Evolutionary conservation across 1,139 yeast genomes (phyloP).

Genomic region (Candida frijolesensis): DNA sequence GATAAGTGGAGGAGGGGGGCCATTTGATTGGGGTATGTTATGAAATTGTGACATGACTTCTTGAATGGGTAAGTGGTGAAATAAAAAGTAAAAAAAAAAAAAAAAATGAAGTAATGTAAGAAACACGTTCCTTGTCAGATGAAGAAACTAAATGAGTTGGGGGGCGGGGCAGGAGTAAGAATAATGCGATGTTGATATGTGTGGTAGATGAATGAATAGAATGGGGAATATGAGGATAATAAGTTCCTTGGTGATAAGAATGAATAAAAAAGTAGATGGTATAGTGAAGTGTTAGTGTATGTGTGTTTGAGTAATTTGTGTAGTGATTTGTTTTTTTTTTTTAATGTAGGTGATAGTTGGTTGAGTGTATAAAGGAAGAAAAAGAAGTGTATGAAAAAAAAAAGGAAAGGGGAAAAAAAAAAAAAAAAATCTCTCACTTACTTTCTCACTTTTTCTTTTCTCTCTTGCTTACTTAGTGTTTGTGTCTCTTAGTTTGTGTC

Average conservation of each 20-base stretch:
- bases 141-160: not conserved
- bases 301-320: no score
- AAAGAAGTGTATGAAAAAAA: not conserved
- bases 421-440: not conserved
- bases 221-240: no score
- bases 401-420: not conserved
- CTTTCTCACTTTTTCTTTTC: not conserved
- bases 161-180: not conserved
- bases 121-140: not conserved
- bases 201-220: not conserved
- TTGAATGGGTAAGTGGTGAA: not conserved
- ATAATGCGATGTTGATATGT: not conserved
- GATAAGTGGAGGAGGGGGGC: constrained; percentile 12
- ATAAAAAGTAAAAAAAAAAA: not conserved
- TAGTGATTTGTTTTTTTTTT: not conserved
- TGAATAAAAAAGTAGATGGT: no score
- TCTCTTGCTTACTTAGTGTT: not conserved
- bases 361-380: not conserved
- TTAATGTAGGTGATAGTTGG: not conserved
- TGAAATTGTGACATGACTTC: constrained; percentile 21
- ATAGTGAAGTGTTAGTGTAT: no score
- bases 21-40: constrained; percentile 17
- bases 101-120: not conserved
- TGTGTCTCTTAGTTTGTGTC: not conserved
- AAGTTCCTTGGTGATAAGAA: no score